A percentile compares a stretch with the other conserved stretches of the same genome.
These are phyloP conservation scores for Populus hybrid DNA, from an alignment of 441 rosid species.

Conservation along the genomic window DNA sequence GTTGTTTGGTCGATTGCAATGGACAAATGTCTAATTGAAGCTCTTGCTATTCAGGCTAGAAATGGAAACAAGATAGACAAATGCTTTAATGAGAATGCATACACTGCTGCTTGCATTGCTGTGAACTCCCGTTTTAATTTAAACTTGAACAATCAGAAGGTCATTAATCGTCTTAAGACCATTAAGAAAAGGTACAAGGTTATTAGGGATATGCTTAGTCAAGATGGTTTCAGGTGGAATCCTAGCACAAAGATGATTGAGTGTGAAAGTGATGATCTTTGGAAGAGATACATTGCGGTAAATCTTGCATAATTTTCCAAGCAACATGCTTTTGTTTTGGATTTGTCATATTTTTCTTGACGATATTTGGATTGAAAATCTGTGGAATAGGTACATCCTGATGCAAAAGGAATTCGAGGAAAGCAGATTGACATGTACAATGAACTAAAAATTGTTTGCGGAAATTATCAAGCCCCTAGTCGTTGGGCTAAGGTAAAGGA, in stretches of 20 bases:
- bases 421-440: constrained; percentile 87
- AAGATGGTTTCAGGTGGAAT: constrained; percentile 79
- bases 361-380: constrained; percentile 5
- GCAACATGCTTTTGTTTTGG: not conserved
- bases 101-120: constrained; percentile 68
- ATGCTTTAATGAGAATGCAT: constrained; percentile 82
- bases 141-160: constrained; percentile 78
- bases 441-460: constrained; percentile 79
- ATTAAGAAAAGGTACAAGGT: constrained; percentile 83
- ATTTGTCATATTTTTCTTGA: not conserved
- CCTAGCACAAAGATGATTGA: constrained; percentile 61
- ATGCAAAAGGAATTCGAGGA: constrained; percentile 74
- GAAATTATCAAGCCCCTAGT: constrained; percentile 70
- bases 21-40: constrained; percentile 89
- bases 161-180: constrained; percentile 77
- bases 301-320: constrained; percentile 17
- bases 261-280: constrained; percentile 67
- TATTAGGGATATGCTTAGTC: constrained; percentile 74
- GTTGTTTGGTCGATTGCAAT: constrained; percentile 89
- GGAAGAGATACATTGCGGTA: constrained; percentile 81
- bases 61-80: constrained; percentile 82
- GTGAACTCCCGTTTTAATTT: constrained; percentile 68
- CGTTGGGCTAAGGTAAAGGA: constrained; percentile 68
- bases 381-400: constrained; percentile 57
- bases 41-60: constrained; percentile 73